Conservation (phyloP, 305 asterid genomes). For the Fraxinus ornus region DNA sequence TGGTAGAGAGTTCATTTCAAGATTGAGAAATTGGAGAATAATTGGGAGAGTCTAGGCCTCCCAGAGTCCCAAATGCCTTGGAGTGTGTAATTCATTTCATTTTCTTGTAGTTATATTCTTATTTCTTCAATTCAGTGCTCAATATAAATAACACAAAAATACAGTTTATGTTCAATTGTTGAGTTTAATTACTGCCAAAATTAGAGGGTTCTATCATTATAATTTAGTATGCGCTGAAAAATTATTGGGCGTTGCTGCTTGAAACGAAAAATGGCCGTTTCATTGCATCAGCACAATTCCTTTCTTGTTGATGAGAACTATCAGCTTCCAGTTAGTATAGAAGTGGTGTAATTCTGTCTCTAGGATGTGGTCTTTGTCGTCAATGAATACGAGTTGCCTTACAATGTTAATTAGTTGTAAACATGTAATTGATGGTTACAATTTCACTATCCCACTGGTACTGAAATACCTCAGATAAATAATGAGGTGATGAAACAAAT, state of each 20-base stretch:
- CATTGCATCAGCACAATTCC: background rate
- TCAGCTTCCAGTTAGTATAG: background rate
- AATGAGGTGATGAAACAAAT: conserved; percentile 6
- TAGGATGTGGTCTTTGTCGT: background rate
- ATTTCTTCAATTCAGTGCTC: background rate
- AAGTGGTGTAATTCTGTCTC: background rate
- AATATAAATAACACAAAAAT: background rate
- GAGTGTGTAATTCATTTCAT: background rate
- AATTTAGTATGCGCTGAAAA: background rate
- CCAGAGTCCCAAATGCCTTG: background rate
- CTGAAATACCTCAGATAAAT: background rate
- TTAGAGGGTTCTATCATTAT: background rate
- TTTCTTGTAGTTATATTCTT: background rate
- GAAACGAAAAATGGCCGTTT: background rate
- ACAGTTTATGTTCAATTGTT: background rate
- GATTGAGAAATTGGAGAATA: background rate
- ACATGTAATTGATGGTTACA: background rate
- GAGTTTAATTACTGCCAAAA: background rate
- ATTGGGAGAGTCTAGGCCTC: background rate
- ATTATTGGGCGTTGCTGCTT: background rate
- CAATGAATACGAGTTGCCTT: background rate
- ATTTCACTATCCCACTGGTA: background rate
- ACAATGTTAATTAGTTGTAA: background rate
- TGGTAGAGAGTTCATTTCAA: background rate
- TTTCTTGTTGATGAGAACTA: conserved; percentile 7